Conservation (phyloP, 257 asterid species). For the Solanum acaule region DNA sequence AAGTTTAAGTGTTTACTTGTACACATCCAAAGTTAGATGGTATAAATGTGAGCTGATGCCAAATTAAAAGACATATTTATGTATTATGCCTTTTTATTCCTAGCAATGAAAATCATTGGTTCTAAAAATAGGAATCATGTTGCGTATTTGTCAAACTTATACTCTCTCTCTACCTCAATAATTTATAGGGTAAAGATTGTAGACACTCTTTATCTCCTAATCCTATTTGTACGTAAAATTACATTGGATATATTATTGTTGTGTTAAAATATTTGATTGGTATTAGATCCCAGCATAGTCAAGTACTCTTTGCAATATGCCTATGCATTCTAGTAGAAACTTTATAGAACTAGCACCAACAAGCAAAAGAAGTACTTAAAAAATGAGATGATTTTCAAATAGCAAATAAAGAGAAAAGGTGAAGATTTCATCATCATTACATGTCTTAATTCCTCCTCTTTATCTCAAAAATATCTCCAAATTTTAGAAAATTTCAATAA, state of each 20-base stretch:
- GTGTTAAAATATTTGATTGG: background rate
- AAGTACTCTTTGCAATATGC: background rate
- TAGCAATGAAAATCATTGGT: background rate
- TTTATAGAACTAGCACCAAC: background rate
- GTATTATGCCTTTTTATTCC: background rate
- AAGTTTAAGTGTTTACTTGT: too few relatives aligned
- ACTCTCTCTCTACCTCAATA: background rate
- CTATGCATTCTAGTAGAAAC: background rate
- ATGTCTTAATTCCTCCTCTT: background rate
- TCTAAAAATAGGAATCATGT: background rate
- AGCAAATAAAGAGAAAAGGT: background rate
- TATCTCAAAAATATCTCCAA: background rate
- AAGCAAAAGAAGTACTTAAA: background rate
- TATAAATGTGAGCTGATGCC: too few relatives aligned
- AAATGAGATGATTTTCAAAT: background rate
- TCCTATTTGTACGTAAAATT: too few relatives aligned
- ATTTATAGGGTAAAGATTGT: background rate
- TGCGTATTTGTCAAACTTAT: background rate
- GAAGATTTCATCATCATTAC: background rate
- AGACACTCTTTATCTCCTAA: fast-evolving
- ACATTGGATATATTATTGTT: background rate
- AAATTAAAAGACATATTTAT: too few relatives aligned
- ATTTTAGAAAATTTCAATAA: background rate
- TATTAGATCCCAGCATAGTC: background rate
- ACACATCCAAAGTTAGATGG: background rate